A percentile compares a stretch with the other conserved stretches of the same genome.
phyloP scores from a whole-genome alignment of 2,329 filamentous ascomycete species.

The Aureobasidium sp. region DNA sequence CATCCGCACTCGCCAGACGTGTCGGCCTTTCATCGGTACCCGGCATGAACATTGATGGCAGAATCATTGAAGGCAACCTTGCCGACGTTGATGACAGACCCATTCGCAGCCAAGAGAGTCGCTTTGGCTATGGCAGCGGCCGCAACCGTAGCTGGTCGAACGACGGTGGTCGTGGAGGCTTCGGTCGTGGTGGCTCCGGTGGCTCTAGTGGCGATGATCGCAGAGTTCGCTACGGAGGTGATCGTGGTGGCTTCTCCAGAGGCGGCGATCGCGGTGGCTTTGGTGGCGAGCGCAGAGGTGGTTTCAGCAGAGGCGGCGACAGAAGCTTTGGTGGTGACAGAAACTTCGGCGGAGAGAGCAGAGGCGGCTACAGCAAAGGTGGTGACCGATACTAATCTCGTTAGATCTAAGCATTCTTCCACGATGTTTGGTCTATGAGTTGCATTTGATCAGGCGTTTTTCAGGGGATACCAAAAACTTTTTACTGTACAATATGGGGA shows the following conservation, averaged over 20 bases:
- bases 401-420: not conserved
- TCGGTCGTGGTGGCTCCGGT: slow-evolving; percentile 4
- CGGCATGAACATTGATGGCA: slow-evolving; percentile 21
- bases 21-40: slow-evolving; percentile 21
- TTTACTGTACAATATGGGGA: not conserved
- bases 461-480: slow-evolving; percentile 1
- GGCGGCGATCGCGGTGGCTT: slow-evolving; percentile 14
- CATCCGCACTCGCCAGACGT: slow-evolving; percentile 19
- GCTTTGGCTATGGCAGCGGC: slow-evolving; percentile 7
- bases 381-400: slow-evolving; percentile 8
- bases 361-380: not conserved
- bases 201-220: slow-evolving; percentile 11
- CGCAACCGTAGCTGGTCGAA: not conserved
- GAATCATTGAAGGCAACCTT: not conserved
- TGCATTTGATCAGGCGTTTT: not conserved
- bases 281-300: not conserved
- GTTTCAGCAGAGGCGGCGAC: slow-evolving; percentile 11
- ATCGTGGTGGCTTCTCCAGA: slow-evolving; percentile 10
- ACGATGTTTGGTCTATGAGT: not conserved
- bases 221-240: not conserved
- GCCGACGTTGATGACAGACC: slow-evolving; percentile 17
- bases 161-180: not conserved
- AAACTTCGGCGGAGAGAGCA: not conserved
- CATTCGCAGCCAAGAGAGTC: slow-evolving; percentile 14
- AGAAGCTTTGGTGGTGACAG: not conserved